Base-by-base conservation (phyloP, 352 stramenopile species). In the Phytophthora aleatoria region DNA sequence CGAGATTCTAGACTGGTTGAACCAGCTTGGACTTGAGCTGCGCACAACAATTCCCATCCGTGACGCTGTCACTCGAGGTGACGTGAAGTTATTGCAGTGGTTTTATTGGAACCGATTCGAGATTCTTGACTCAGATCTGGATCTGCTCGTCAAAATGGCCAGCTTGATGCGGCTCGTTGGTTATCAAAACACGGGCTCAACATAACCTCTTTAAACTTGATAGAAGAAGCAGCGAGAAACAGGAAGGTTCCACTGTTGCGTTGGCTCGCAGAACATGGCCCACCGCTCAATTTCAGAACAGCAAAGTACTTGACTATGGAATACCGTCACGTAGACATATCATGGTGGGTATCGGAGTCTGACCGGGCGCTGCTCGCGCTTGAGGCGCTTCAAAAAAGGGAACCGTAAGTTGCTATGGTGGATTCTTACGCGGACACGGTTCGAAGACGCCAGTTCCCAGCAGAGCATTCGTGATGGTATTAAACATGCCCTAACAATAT, bases 21-120 rank as follows among this genome's bases (percentile, higher is more conserved):
- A 47, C 1, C 55, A 28, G 20, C 47, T 62, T 16, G 43, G 31
- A 10, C 44, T 53, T 3, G 7, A 62, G 26, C 16, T 62, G 31
- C n/a, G 36, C 3, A 39, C 55, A 16, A 9, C 13, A 3, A 36
- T 16, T 39, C 43, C 30, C 7, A 54, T 62, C 5, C 42, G 43
- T 31, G 35, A 47, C 6, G 33, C 30, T 31, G 33, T 45, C 13
- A n/a, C 3, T 8, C 33, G 9, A 28, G 55, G 44, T 16, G 13
- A 62, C 27, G 11, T 41, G 3, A 54, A 42, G 20, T 39, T 62
- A 13, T 27, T 62, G 42, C 12, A 62, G 5, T 62, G 44, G 42
- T 54, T 62, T 39, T 20, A 48, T 5, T 4, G 6, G 3, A 47
- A 61, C 12, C 16, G 33, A 28, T 52, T 53, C 15, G 30, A 53